These are phyloP conservation scores for Acer negundo DNA, from an alignment of 345 rosid genomes.

Conservation along the genomic window DNA sequence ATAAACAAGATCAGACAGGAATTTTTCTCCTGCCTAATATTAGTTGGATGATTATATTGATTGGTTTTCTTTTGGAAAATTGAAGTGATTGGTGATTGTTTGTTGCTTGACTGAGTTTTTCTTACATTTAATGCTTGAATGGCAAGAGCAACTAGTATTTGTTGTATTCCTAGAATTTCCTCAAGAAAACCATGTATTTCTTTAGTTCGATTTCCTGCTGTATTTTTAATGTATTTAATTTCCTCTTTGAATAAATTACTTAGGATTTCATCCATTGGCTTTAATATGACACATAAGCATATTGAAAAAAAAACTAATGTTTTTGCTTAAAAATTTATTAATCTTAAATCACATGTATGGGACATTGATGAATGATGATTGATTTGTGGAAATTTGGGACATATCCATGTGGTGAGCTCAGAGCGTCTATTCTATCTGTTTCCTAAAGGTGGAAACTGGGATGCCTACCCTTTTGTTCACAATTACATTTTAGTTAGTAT, in stretches of 20 bases:
- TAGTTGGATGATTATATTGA: not conserved
- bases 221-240: not conserved
- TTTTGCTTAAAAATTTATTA: not conserved
- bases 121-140: not conserved
- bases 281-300: not conserved
- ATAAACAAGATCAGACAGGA: not conserved
- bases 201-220: not conserved
- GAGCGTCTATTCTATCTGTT: not conserved
- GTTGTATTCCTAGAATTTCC: not conserved
- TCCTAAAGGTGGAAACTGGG: not conserved
- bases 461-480: not conserved
- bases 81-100: not conserved
- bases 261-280: not conserved
- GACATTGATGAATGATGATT: not conserved
- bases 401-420: not conserved
- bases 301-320: not conserved
- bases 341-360: not conserved
- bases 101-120: not conserved
- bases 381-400: not conserved
- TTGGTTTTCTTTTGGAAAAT: not conserved
- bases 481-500: constrained; percentile 4
- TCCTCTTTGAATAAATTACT: not conserved
- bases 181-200: not conserved
- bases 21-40: not conserved
- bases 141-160: not conserved